phyloP scores from a whole-genome alignment of 148 eudicot genomes.

The Persicaria maculosa region DNA sequence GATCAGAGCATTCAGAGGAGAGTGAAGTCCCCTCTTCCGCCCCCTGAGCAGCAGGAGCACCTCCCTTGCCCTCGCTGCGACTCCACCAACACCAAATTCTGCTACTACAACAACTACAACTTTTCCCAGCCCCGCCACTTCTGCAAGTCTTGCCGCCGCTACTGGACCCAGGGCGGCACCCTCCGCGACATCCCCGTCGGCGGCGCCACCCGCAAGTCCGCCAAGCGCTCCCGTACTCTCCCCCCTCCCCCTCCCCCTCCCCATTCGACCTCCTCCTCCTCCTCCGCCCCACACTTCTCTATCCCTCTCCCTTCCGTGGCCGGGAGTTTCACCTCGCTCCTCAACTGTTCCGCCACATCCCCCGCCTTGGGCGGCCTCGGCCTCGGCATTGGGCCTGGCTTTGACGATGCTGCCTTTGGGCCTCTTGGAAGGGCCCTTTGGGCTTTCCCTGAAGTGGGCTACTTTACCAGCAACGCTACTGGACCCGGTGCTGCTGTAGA shows the following conservation, averaged over 20 bases:
- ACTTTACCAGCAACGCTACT: slow-evolving; percentile 14
- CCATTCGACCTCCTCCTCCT: background rate
- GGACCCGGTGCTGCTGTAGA: slow-evolving; percentile 13
- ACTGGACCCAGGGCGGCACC: slow-evolving; percentile 83
- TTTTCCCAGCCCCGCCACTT: slow-evolving; percentile 81
- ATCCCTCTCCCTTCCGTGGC: background rate
- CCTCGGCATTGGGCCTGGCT: slow-evolving; percentile 33
- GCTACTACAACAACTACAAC: slow-evolving; percentile 91
- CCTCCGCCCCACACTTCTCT: background rate
- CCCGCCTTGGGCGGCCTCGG: slow-evolving; percentile 52
- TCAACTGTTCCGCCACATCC: slow-evolving; percentile 27
- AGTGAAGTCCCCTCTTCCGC: slow-evolving; percentile 21
- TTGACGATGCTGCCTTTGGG: slow-evolving; percentile 36
- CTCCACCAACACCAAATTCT: slow-evolving; percentile 69
- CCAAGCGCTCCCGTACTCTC: slow-evolving; percentile 52
- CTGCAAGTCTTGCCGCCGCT: slow-evolving; percentile 80
- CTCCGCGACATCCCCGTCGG: slow-evolving; percentile 76
- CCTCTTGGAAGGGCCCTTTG: slow-evolving; percentile 32
- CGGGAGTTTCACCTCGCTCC: slow-evolving; percentile 45
- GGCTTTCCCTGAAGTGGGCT: slow-evolving; percentile 27
- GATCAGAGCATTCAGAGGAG: slow-evolving; percentile 20
- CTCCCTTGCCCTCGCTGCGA: slow-evolving; percentile 70
- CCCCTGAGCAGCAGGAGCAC: slow-evolving; percentile 38
- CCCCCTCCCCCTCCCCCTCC: slow-evolving; percentile 15
- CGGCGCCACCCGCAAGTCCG: slow-evolving; percentile 54